Evolutionary conservation across 2,329 filamentous ascomycete genomes (phyloP).

Genomic region (Ascochyta fabae): DNA sequence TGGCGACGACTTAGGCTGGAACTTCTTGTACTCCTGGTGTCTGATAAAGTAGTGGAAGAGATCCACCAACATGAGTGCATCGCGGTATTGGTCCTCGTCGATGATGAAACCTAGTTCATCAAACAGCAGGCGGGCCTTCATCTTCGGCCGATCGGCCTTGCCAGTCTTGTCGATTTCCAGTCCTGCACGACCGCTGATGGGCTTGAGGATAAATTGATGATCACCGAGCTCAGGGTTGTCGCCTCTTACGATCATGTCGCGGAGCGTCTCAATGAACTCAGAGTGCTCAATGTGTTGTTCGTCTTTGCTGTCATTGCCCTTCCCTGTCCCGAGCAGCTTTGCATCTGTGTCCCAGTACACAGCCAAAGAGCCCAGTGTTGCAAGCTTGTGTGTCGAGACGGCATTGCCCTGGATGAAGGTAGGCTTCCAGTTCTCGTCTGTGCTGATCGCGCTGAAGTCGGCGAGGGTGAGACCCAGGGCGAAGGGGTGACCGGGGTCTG

Average conservation of each 20-base stretch:
- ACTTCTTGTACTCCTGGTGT: conserved; percentile 94
- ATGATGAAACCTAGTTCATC: conserved; percentile 98
- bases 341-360: conserved; percentile 99
- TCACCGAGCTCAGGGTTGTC: conserved; percentile 63
- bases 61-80: conserved; percentile 97
- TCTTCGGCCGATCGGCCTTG: conserved; percentile 76
- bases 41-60: conserved; percentile 98
- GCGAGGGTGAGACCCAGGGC: conserved; percentile 90
- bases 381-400: conserved; percentile 88
- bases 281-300: conserved; percentile 70
- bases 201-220: conserved; percentile 95
- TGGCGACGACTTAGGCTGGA: conserved; percentile 82
- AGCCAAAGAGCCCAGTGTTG: conserved; percentile 85
- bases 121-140: conserved; percentile 90
- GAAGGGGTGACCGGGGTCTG: conserved; percentile 92
- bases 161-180: conserved; percentile 95
- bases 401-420: conserved; percentile 92
- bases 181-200: conserved; percentile 92
- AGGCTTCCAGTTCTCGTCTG: conserved; percentile 91
- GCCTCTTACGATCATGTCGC: conserved; percentile 76
- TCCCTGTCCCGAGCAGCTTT: conserved; percentile 79
- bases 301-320: conserved; percentile 69
- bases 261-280: conserved; percentile 79
- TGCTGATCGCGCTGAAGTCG: conserved; percentile 96
- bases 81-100: conserved; percentile 96